Evolutionary conservation across 2,329 filamentous ascomycete genomes (phyloP).

Genomic region (Cladophialophora immunda): DNA sequence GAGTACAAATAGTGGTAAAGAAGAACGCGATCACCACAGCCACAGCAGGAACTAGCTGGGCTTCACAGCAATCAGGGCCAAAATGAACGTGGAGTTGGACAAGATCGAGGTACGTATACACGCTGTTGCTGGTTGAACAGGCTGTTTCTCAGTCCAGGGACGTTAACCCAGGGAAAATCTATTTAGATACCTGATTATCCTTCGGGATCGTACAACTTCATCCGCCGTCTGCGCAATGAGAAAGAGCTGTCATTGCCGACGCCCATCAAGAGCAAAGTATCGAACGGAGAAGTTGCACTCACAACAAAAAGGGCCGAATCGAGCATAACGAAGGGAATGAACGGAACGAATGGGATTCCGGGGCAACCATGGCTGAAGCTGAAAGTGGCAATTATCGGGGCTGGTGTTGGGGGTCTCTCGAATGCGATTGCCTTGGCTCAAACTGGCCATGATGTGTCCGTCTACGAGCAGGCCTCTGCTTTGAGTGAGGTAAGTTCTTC

Average conservation of each 20-base stretch:
- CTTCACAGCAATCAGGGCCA: no score
- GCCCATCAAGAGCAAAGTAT: background rate
- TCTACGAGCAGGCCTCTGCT: constrained; percentile 12
- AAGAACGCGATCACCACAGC: background rate
- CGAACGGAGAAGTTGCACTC: background rate
- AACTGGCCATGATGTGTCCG: background rate
- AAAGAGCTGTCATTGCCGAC: background rate
- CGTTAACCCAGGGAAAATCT: background rate
- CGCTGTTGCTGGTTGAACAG: background rate
- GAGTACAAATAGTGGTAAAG: background rate
- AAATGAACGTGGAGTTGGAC: background rate
- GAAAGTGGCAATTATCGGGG: constrained; percentile 7
- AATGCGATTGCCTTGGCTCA: constrained; percentile 5
- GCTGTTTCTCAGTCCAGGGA: background rate
- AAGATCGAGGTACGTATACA: background rate
- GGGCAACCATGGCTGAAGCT: background rate
- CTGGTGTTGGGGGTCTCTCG: constrained; percentile 9
- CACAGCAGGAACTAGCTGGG: background rate
- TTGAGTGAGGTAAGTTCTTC: constrained; percentile 8
- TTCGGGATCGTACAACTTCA: background rate
- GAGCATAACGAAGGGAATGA: background rate
- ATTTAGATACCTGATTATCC: constrained; percentile 10
- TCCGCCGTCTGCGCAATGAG: background rate
- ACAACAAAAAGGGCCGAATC: background rate
- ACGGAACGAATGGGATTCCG: background rate